Conservation (phyloP, 2,329 filamentous ascomycete genomes). For the Pseudocercospora fijiensis region DNA sequence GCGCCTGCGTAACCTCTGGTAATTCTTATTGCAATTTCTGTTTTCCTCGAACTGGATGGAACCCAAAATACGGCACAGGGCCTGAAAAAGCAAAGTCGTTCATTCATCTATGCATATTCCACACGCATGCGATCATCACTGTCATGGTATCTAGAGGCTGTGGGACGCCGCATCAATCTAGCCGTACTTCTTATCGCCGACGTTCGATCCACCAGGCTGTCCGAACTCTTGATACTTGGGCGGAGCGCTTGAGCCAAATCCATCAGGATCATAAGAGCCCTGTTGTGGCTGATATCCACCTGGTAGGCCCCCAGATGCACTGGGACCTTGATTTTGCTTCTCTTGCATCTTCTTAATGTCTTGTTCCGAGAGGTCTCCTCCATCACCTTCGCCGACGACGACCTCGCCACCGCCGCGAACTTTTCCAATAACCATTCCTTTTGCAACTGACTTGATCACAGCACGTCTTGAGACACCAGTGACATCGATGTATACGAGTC, state of each 20-base stretch:
- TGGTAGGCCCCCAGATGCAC: conserved; percentile 13
- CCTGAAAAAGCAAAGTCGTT: not conserved
- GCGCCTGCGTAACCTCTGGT: not conserved
- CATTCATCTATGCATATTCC: conserved; percentile 6
- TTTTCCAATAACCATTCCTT: conserved; percentile 88
- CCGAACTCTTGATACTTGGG: conserved; percentile 33
- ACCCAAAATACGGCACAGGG: not conserved
- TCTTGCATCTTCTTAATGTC: conserved; percentile 38
- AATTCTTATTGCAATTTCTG: not conserved
- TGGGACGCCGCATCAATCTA: not conserved
- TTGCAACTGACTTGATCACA: conserved; percentile 90
- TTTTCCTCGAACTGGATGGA: not conserved
- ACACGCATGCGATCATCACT: not conserved
- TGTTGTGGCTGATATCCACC: conserved; percentile 26
- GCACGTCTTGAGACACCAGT: conserved; percentile 86
- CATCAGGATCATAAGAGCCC: conserved; percentile 31
- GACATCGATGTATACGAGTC: conserved; percentile 94
- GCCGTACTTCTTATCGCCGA: conserved; percentile 1
- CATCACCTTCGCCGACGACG: conserved; percentile 68
- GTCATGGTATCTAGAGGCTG: not conserved
- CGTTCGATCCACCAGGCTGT: conserved; percentile 19
- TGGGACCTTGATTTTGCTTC: conserved; percentile 32
- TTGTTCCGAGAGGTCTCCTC: conserved; percentile 44
- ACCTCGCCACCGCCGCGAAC: conserved; percentile 72
- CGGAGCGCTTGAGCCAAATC: conserved; percentile 31